Conservation (phyloP, 2,329 filamentous ascomycete species). For the Fusarium napiforme region DNA sequence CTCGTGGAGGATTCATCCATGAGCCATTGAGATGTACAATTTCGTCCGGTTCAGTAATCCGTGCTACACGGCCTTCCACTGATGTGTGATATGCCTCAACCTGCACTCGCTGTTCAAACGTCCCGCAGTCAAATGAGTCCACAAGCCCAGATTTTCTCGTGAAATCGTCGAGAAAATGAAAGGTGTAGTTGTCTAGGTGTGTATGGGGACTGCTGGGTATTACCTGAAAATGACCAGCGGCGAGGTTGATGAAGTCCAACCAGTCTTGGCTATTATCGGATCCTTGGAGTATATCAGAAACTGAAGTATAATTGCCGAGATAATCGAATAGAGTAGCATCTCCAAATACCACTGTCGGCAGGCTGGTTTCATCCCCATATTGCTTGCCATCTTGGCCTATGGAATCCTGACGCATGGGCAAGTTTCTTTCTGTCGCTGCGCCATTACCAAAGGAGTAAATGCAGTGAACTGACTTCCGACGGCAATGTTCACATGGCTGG, state of each 20-base stretch:
- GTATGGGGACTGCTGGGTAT: neutral
- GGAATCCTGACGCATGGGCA: neutral
- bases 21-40: too few species aligned
- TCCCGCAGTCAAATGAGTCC: neutral
- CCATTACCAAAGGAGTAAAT: neutral
- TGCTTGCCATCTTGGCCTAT: too few species aligned
- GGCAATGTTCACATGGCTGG: neutral
- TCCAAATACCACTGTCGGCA: neutral
- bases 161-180: slow-evolving; percentile 10
- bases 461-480: neutral
- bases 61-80: accelerated
- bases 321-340: slow-evolving; percentile 2
- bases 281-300: neutral
- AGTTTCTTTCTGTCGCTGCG: accelerated
- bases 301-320: neutral
- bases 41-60: accelerated
- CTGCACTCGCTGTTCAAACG: neutral
- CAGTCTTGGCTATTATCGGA: neutral
- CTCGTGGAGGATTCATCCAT: accelerated
- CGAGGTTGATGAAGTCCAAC: neutral
- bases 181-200: neutral
- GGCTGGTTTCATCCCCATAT: accelerated
- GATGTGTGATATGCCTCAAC: neutral
- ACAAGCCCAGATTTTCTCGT: neutral
- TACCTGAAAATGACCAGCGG: neutral